These are phyloP conservation scores for Xylaria curta DNA, from an alignment of 495 filamentous ascomycete genomes.

Conservation along the genomic window DNA sequence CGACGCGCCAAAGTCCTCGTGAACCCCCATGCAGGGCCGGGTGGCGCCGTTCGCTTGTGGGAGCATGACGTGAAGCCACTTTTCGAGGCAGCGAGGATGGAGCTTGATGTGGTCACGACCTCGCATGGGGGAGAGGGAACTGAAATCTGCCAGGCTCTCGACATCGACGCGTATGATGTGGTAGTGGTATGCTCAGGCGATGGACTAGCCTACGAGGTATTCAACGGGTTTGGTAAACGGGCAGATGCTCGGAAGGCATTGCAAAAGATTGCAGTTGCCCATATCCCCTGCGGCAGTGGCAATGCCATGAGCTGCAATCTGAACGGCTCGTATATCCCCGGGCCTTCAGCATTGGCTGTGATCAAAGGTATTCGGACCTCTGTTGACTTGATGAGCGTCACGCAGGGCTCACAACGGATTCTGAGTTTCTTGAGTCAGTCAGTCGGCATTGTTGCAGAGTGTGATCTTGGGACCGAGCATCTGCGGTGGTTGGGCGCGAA, in stretches of 20 bases:
- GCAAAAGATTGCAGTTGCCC: conserved; percentile 79
- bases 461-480: conserved; percentile 86
- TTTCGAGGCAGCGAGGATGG: conserved; percentile 80
- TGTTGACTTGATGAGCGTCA: conserved; percentile 85
- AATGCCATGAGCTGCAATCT: conserved; percentile 94
- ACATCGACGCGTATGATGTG: conserved; percentile 80
- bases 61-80: conserved; percentile 78
- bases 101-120: conserved; percentile 77
- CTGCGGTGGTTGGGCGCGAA: conserved; percentile 88
- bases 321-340: conserved; percentile 78
- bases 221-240: conserved; percentile 86
- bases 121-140: conserved; percentile 76
- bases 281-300: conserved; percentile 90
- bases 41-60: conserved; percentile 76
- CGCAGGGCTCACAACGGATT: conserved; percentile 73
- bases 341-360: conserved; percentile 77
- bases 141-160: conserved; percentile 78
- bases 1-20: conserved; percentile 87
- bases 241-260: conserved; percentile 76
- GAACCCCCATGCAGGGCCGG: conserved; percentile 89
- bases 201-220: conserved; percentile 89
- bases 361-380: conserved; percentile 84
- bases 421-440: conserved; percentile 92
- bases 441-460: conserved; percentile 87
- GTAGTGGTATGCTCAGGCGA: conserved; percentile 92